These are phyloP conservation scores for Porcisia deanei DNA, from an alignment of 208 protist species.

Conservation along the genomic window DNA sequence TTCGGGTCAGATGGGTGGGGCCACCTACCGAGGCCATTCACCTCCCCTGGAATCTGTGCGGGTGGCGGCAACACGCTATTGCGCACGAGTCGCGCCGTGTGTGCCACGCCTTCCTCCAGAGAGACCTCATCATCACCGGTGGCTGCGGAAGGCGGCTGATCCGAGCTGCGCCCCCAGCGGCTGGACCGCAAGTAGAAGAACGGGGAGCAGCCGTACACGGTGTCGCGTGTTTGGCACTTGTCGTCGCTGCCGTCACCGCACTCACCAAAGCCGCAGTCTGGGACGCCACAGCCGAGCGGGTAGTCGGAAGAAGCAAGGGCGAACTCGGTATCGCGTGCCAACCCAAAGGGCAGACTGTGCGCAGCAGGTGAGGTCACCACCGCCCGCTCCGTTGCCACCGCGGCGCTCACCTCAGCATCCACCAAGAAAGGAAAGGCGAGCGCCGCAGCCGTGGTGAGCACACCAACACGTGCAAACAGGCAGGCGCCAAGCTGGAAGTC, in stretches of 20 bases:
- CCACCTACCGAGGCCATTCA: not conserved
- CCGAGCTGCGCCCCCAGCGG: not conserved
- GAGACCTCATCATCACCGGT: not conserved
- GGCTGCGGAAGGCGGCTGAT: not conserved
- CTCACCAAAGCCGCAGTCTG: not conserved
- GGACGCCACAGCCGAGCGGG: not conserved
- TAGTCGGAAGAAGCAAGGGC: not conserved
- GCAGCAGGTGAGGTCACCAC: not conserved
- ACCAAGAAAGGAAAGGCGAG: slow-evolving; percentile 31
- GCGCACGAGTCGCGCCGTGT: slow-evolving; percentile 29
- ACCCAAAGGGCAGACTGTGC: not conserved
- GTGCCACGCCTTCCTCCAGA: slow-evolving; percentile 11
- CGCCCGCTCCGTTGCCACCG: slow-evolving; percentile 10
- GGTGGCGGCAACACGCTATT: slow-evolving; percentile 34
- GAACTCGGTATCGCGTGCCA: not conserved
- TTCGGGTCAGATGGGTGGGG: not conserved
- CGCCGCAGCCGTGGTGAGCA: slow-evolving; percentile 31
- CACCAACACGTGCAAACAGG: slow-evolving; percentile 76
- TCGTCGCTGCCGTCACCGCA: not conserved
- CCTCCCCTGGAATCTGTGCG: slow-evolving; percentile 6
- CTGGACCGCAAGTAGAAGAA: slow-evolving; percentile 10
- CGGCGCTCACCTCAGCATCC: slow-evolving; percentile 18
- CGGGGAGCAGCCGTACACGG: slow-evolving; percentile 4
- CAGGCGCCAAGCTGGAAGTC: slow-evolving; percentile 87
- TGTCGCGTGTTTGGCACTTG: not conserved